phyloP scores from a whole-genome alignment of 164 flowering plant genomes.

The Tinospora cordifolia region DNA sequence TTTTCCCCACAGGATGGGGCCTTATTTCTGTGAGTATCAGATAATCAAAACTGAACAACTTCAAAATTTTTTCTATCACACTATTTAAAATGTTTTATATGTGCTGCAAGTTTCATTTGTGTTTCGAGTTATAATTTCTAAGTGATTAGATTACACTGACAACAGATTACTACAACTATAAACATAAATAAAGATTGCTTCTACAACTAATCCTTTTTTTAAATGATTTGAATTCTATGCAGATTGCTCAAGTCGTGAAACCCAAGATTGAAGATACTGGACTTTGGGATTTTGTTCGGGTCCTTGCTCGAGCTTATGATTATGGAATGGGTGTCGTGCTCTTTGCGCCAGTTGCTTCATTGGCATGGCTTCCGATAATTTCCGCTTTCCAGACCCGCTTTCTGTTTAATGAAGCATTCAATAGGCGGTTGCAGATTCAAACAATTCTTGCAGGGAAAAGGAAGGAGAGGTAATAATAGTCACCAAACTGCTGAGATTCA shows the following conservation, averaged over 20 bases:
- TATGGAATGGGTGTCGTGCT: constrained; percentile 85
- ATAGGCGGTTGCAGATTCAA: constrained; percentile 67
- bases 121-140: too few species aligned
- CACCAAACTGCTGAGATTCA: not conserved
- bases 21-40: constrained; percentile 56
- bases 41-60: not conserved
- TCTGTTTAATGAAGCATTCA: constrained; percentile 94
- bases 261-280: constrained; percentile 50
- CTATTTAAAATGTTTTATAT: too few species aligned
- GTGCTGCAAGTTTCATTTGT: too few species aligned
- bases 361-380: constrained; percentile 87
- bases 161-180: too few species aligned
- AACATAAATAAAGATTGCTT: too few species aligned
- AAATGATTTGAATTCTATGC: constrained; percentile 11
- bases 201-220: not conserved
- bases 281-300: constrained; percentile 58
- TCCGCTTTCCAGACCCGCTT: constrained; percentile 86
- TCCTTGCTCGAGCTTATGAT: constrained; percentile 74
- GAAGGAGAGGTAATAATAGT: constrained; percentile 32
- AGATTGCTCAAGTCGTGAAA: constrained; percentile 82
- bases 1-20: constrained; percentile 97
- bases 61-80: too few species aligned
- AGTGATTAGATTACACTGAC: too few species aligned
- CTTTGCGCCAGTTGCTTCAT: constrained; percentile 62
- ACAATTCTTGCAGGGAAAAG: constrained; percentile 69